Evolutionary conservation across 139 green algal species (phyloP).

Genomic region (Chlamydomonas applanata): DNA sequence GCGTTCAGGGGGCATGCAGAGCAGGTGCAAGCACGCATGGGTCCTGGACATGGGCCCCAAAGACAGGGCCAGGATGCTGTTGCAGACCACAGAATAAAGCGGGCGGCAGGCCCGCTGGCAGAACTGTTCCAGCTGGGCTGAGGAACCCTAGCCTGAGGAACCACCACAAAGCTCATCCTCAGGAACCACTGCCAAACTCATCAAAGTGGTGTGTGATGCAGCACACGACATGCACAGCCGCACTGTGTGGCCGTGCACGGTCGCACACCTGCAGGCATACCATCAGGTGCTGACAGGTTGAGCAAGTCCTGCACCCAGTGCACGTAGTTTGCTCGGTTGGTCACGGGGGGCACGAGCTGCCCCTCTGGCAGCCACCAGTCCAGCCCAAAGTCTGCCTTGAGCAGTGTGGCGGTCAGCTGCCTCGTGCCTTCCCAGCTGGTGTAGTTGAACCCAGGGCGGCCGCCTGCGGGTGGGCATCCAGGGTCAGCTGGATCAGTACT

Average conservation of each 20-base stretch:
- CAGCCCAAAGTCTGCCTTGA: constrained; percentile 68
- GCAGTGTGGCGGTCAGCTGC: constrained; percentile 72
- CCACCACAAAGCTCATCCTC: too few species aligned
- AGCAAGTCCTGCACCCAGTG: constrained; percentile 91
- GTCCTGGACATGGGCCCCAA: background rate
- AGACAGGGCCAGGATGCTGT: too few species aligned
- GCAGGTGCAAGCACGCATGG: too few species aligned
- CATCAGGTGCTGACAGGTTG: constrained; percentile 51
- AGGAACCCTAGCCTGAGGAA: too few species aligned
- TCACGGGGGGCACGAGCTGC: constrained; percentile 79
- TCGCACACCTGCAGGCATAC: constrained; percentile 1
- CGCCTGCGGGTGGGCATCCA: constrained; percentile 15
- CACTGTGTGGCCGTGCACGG: background rate
- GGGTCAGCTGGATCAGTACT: too few species aligned
- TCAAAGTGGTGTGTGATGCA: background rate
- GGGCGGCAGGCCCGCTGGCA: too few species aligned
- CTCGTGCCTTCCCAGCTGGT: constrained; percentile 66
- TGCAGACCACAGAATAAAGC: too few species aligned
- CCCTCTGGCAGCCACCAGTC: constrained; percentile 74
- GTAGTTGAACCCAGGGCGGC: constrained; percentile 59
- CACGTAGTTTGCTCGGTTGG: constrained; percentile 91
- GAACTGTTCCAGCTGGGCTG: too few species aligned
- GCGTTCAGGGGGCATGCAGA: background rate
- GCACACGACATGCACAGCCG: background rate
- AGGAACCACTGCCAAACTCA: too few species aligned